Evolutionary conservation across 495 filamentous ascomycete genomes (phyloP), one percentile per base, ranked within the genome.

Genomic region (Neurospora discreta): DNA sequence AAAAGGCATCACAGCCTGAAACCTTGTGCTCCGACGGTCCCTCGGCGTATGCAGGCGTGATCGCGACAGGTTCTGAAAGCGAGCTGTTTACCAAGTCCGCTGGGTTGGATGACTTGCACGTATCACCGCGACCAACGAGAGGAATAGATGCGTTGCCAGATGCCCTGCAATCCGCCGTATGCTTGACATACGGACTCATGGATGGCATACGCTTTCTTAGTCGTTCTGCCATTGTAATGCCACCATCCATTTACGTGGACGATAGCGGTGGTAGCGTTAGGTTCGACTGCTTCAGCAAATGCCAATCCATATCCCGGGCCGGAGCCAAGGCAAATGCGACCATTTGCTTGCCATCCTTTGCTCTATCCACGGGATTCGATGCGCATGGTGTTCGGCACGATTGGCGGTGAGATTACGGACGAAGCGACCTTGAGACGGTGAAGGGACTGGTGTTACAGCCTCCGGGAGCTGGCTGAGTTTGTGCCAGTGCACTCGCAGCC

Each of bases 341-440:
- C 41, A 3, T 39, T 39, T 1, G 71, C 41, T 67, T 75, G 73
- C 43, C 74, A 73, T 13, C 36, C 68, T 6, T 80, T 7, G 76
- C 77, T 40, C 79, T 71, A 67, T 81, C 79, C 41, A 75, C 42
- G 41, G 80, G 70, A 33, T 73, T 70, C 23, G 77, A 7, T 73
- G 20, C 72, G 75, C 30, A 3, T 18, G 26, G 23, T 26, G 26
- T 18, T 60, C 3, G 52, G 52, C 52, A 60, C 1, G 52, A 43
- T 70, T 72, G 1, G 39, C 58, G 10, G 70, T 30, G 41, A 77
- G 70, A 20, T 74, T 70, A 1, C 73, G 44, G 30, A 76, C 38
- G 23, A 76, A 72, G 76, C 77, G 77, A 46, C 76, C 76, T 77
- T 0, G 77, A 76, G 18, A 77, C 67, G 20, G 69, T 43, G 69